These are phyloP conservation scores for Boletales sp. DNA, from an alignment of 768 basidiomycete genomes.

Conservation along the genomic window DNA sequence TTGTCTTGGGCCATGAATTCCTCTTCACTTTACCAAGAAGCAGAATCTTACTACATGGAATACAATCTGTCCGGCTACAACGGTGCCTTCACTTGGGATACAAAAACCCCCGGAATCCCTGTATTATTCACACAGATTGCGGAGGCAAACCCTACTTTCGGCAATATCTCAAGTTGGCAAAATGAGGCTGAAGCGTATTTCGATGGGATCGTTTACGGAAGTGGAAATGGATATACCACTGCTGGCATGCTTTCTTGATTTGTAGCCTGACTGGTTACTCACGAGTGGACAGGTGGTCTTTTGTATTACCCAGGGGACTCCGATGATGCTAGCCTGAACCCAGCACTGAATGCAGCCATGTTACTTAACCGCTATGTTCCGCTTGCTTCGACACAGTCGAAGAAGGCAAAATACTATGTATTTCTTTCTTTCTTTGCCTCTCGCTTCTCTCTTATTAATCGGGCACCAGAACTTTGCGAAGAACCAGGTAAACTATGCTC, in stretches of 20 bases:
- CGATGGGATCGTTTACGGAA: slow-evolving; percentile 61
- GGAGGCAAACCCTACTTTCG: slow-evolving; percentile 50
- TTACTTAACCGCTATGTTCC: slow-evolving; percentile 73
- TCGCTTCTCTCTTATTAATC: slow-evolving; percentile 3
- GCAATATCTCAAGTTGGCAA: slow-evolving; percentile 67
- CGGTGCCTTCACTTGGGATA: slow-evolving; percentile 86
- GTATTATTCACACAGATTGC: slow-evolving; percentile 76
- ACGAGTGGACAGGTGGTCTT: slow-evolving; percentile 57
- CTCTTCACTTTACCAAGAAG: slow-evolving; percentile 56
- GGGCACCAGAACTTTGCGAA: slow-evolving; percentile 61
- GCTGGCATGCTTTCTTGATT: slow-evolving; percentile 41
- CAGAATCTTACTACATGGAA: slow-evolving; percentile 55
- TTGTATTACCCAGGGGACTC: slow-evolving; percentile 84
- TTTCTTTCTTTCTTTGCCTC: slow-evolving; percentile 9
- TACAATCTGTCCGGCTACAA: slow-evolving; percentile 52
- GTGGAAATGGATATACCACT: slow-evolving; percentile 55
- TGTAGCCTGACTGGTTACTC: neutral
- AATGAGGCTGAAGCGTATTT: slow-evolving; percentile 70
- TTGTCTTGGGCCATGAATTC: slow-evolving; percentile 70
- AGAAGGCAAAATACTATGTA: slow-evolving; percentile 60
- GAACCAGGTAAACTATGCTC: slow-evolving; percentile 72
- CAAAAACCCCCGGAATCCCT: slow-evolving; percentile 70
- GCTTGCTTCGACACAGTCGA: slow-evolving; percentile 59
- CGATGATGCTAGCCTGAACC: slow-evolving; percentile 74
- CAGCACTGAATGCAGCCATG: slow-evolving; percentile 86